A percentile compares a stretch with the other conserved stretches of the same genome.
phyloP scores from a whole-genome alignment of 2,329 filamentous ascomycete species.

The Clathrospora elynae region DNA sequence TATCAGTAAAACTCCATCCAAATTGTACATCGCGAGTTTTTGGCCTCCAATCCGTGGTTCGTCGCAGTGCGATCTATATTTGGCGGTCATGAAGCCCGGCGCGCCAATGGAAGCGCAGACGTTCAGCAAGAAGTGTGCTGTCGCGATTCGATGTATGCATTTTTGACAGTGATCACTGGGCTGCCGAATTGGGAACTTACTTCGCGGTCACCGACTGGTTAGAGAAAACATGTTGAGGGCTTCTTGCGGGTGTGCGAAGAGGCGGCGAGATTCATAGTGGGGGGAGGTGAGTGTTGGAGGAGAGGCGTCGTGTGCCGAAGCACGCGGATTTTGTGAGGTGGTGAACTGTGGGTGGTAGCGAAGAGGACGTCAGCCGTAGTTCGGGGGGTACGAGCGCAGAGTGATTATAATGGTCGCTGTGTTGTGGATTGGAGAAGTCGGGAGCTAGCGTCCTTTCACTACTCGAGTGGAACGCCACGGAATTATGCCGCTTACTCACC shows the following conservation, averaged over 20 bases:
- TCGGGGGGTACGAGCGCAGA: slow-evolving; percentile 11
- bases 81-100: not conserved
- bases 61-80: slow-evolving; percentile 8
- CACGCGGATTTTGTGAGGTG: slow-evolving; percentile 13
- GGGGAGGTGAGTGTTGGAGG: slow-evolving; percentile 3
- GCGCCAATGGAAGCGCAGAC: slow-evolving; percentile 5
- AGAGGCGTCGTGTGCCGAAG: slow-evolving; percentile 4
- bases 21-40: not conserved
- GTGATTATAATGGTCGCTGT: slow-evolving; percentile 16
- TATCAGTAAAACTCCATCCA: slow-evolving; percentile 12
- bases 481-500: slow-evolving; percentile 14
- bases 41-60: slow-evolving; percentile 4
- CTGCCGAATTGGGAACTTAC: slow-evolving; percentile 18
- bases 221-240: slow-evolving; percentile 36
- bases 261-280: slow-evolving; percentile 34
- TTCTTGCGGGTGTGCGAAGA: slow-evolving; percentile 35
- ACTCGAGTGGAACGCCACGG: slow-evolving; percentile 11
- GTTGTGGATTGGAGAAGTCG: slow-evolving; percentile 22
- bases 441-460: slow-evolving; percentile 14
- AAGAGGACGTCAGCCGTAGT: slow-evolving; percentile 13
- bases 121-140: not conserved
- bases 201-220: slow-evolving; percentile 32
- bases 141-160: no score
- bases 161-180: no score
- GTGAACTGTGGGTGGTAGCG: slow-evolving; percentile 25